Percentiles rank a stretch among this genome's conserved stretches.
Evolutionary conservation across 306 rosid species (phyloP).

Genomic region (Lupinus albus): DNA sequence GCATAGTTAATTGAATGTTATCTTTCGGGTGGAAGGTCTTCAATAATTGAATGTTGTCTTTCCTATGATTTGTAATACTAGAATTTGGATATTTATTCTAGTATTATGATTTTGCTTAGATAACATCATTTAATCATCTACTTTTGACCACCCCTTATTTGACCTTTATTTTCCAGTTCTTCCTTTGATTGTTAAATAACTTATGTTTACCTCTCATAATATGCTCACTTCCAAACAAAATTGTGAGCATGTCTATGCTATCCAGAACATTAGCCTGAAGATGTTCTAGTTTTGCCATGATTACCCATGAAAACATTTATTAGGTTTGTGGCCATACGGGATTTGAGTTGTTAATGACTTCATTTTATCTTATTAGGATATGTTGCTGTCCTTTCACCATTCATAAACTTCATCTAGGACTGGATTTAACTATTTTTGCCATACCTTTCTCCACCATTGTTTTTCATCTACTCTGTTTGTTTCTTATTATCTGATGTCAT

Average conservation of each 20-base stretch:
- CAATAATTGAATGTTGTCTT: too few species aligned
- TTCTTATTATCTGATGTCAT: not conserved
- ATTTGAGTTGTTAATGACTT: not conserved
- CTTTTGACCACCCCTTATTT: not conserved
- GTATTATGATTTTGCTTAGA: not conserved
- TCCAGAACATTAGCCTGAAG: not conserved
- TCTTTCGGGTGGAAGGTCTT: constrained; percentile 40
- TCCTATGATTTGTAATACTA: too few species aligned
- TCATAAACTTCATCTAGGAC: not conserved
- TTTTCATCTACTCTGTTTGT: not conserved
- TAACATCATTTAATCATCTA: too few species aligned
- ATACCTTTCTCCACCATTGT: not conserved
- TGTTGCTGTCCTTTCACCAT: constrained; percentile 1
- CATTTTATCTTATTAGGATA: not conserved
- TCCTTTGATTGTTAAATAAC: constrained; percentile 10
- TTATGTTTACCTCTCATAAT: constrained; percentile 14
- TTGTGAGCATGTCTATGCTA: not conserved
- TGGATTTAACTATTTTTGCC: not conserved
- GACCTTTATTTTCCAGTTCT: not conserved
- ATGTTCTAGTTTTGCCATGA: not conserved
- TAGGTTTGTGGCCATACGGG: too few species aligned
- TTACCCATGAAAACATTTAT: too few species aligned
- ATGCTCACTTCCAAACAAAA: constrained; percentile 1
- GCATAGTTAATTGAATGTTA: constrained; percentile 49
- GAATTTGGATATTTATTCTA: constrained; percentile 15